Percentiles rank a stretch among this genome's conserved stretches.
These are phyloP conservation scores for Periconia digitata DNA, from an alignment of 2,329 filamentous ascomycete genomes.

Conservation along the genomic window DNA sequence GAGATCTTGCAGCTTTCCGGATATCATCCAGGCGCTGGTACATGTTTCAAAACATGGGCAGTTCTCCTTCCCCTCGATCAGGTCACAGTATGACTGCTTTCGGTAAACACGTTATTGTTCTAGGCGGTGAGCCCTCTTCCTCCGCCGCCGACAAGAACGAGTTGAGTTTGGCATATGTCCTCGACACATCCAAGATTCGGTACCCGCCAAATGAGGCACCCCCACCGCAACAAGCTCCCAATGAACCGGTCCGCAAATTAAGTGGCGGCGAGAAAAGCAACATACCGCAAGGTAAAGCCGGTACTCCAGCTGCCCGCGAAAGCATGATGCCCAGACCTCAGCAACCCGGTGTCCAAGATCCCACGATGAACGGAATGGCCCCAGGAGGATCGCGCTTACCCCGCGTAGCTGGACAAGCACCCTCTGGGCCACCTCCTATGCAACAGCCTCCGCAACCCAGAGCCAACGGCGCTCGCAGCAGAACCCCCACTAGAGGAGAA, in stretches of 20 bases:
- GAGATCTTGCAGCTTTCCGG: constrained; percentile 85
- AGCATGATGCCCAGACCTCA: constrained; percentile 42
- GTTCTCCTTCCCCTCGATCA: constrained; percentile 87
- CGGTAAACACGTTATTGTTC: constrained; percentile 86
- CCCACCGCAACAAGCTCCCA: constrained; percentile 27
- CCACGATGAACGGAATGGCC: constrained; percentile 26
- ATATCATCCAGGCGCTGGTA: constrained; percentile 91
- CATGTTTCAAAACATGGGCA: constrained; percentile 99
- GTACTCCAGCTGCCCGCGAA: constrained; percentile 44
- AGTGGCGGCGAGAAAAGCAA: constrained; percentile 51
- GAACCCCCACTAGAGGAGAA: constrained; percentile 54
- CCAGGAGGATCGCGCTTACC: constrained; percentile 59
- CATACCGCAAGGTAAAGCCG: constrained; percentile 39
- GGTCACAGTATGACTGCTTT: constrained; percentile 98
- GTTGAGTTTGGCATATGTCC: constrained; percentile 82
- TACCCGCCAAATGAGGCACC: constrained; percentile 76
- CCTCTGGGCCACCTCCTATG: constrained; percentile 65
- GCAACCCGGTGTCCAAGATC: constrained; percentile 39
- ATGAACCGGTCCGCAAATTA: constrained; percentile 44
- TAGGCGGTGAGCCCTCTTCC: constrained; percentile 93
- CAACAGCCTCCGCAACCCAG: constrained; percentile 63
- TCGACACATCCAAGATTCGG: constrained; percentile 94
- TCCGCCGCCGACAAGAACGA: constrained; percentile 79
- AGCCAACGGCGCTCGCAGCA: constrained; percentile 50
- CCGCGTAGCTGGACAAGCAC: constrained; percentile 60